Conservation (phyloP, 2,329 filamentous ascomycete species). For the Aspergillus luchuensis region DNA sequence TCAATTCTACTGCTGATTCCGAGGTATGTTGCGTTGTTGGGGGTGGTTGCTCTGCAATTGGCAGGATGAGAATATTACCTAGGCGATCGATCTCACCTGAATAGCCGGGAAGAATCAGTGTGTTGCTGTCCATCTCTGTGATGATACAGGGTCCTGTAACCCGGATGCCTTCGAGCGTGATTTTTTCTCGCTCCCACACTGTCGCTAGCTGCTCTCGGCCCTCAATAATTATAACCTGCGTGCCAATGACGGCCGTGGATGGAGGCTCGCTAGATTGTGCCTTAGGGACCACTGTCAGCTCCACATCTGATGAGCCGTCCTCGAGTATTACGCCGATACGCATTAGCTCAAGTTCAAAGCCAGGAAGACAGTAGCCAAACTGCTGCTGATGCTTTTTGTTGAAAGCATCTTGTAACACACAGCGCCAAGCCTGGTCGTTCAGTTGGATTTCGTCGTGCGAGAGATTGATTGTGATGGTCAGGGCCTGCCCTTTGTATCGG, state of each 20-base stretch:
- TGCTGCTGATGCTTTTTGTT: constrained; percentile 48
- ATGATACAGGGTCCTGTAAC: constrained; percentile 51
- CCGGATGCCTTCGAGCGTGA: constrained; percentile 44
- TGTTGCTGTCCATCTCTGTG: constrained; percentile 56
- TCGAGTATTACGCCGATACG: constrained; percentile 49
- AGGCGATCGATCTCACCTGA: constrained; percentile 51
- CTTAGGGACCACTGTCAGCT: constrained; percentile 39
- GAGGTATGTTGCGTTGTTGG: constrained; percentile 5
- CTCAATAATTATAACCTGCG: constrained; percentile 45
- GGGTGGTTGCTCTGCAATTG: constrained; percentile 29
- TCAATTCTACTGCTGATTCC: constrained; percentile 43
- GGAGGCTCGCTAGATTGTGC: constrained; percentile 33
- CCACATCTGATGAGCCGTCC: constrained; percentile 47
- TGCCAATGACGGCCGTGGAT: constrained; percentile 40
- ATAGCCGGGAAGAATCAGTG: constrained; percentile 52
- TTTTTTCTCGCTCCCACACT: constrained; percentile 49
- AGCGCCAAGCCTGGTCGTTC: constrained; percentile 32
- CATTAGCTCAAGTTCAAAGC: constrained; percentile 52
- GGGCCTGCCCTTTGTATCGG: constrained; percentile 52
- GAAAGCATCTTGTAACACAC: constrained; percentile 43
- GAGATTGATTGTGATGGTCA: constrained; percentile 42
- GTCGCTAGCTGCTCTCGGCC: constrained; percentile 45
- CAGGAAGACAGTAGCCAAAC: constrained; percentile 49
- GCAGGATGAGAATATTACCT: constrained; percentile 54
- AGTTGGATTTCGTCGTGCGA: constrained; percentile 36